A percentile compares a stretch with the other conserved stretches of the same genome.
Evolutionary conservation across 1,284 basidiomycete genomes (phyloP).

Genomic region (Neonothopanus nambi): DNA sequence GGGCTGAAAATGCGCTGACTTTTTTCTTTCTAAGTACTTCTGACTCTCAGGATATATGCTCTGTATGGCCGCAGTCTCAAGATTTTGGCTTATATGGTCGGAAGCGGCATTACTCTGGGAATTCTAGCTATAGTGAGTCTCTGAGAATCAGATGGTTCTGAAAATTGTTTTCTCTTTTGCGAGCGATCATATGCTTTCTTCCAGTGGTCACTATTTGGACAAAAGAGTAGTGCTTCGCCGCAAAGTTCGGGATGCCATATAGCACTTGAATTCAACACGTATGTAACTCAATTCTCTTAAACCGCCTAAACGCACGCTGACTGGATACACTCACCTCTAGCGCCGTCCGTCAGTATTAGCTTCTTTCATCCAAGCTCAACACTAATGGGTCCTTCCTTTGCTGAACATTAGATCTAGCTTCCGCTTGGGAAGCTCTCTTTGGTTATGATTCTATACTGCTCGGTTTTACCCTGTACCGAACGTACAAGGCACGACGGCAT

Average conservation of each 20-base stretch:
- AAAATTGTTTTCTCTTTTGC: neutral
- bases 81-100: slow-evolving; percentile 12
- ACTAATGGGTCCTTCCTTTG: neutral
- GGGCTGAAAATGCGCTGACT: no score
- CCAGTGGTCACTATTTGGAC: slow-evolving; percentile 5
- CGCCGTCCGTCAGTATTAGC: slow-evolving; percentile 4
- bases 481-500: neutral
- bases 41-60: slow-evolving; percentile 20
- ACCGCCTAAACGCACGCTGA: neutral
- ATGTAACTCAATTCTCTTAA: neutral
- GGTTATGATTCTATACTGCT: slow-evolving; percentile 22
- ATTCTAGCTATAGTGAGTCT: slow-evolving; percentile 6
- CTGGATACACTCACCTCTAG: neutral
- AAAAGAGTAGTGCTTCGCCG: slow-evolving; percentile 1
- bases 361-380: neutral
- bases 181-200: neutral
- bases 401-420: slow-evolving; percentile 14
- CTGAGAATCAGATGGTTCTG: neutral
- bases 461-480: slow-evolving; percentile 16
- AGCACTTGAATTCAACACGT: slow-evolving; percentile 13
- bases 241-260: slow-evolving; percentile 17
- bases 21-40: slow-evolving; percentile 13
- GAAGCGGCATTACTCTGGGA: slow-evolving; percentile 2
- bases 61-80: slow-evolving; percentile 16
- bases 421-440: slow-evolving; percentile 21